Conservation (phyloP, 768 basidiomycete species). For the Grammothele lineata region DNA sequence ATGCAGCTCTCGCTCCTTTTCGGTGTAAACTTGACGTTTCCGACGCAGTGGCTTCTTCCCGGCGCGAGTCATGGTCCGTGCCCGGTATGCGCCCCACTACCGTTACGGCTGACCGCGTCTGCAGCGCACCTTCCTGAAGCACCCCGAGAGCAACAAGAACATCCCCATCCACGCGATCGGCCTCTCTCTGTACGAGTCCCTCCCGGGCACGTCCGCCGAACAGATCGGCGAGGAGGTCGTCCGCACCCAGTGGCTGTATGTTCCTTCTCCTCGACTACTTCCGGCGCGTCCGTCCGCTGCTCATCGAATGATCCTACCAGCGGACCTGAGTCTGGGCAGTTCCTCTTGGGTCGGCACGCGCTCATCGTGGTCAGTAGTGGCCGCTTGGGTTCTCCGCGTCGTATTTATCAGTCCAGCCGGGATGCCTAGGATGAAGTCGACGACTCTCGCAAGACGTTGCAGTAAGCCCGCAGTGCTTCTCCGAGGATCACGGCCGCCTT, state of each 20-base stretch:
- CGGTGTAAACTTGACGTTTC: conserved; percentile 13
- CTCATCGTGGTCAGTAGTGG: conserved; percentile 69
- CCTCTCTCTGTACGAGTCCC: conserved; percentile 88
- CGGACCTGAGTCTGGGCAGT: conserved; percentile 60
- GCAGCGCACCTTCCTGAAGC: conserved; percentile 82
- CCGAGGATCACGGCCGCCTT: neutral
- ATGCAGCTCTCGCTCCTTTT: conserved; percentile 5
- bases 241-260: conserved; percentile 95
- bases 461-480: conserved; percentile 41
- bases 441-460: conserved; percentile 84
- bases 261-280: conserved; percentile 8
- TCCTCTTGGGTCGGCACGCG: conserved; percentile 74
- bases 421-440: conserved; percentile 77
- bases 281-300: neutral
- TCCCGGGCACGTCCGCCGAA: conserved; percentile 70
- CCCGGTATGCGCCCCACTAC: neutral
- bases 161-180: conserved; percentile 97
- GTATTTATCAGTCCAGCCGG: conserved; percentile 1
- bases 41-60: conserved; percentile 85
- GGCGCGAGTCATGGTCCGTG: conserved; percentile 76
- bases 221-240: conserved; percentile 82
- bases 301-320: conserved; percentile 28
- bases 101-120: neutral
- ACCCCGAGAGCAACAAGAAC: conserved; percentile 62
- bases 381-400: neutral